phyloP scores from a whole-genome alignment of 345 rosid genomes.

The Diplotaxis tenuifolia region DNA sequence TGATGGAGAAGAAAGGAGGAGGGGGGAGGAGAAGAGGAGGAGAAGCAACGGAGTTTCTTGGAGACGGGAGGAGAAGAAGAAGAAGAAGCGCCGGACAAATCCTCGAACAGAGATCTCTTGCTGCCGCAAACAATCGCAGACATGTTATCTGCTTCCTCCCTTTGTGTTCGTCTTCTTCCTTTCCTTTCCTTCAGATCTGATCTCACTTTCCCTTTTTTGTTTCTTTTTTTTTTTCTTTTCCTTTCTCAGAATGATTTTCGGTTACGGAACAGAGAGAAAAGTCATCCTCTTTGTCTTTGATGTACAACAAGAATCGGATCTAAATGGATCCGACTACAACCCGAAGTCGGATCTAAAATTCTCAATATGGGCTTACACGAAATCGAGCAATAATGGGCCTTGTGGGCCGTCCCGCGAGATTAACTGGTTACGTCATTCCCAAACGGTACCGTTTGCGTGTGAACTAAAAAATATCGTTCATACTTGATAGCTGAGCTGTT shows the following conservation, averaged over 20 bases:
- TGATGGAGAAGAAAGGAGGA: slow-evolving; percentile 47
- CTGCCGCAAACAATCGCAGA: slow-evolving; percentile 92
- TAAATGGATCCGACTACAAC: neutral
- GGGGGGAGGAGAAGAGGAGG: slow-evolving; percentile 50
- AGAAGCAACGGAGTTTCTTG: slow-evolving; percentile 66
- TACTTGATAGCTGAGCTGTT: neutral
- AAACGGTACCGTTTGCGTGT: neutral
- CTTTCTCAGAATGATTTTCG: too few species aligned
- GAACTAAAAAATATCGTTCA: neutral
- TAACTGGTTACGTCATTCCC: neutral
- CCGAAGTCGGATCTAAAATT: neutral
- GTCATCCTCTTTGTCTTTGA: too few species aligned
- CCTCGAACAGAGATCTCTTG: slow-evolving; percentile 90
- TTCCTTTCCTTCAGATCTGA: slow-evolving; percentile 28
- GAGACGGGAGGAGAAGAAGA: slow-evolving; percentile 56
- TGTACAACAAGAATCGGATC: neutral
- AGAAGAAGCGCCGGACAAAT: slow-evolving; percentile 53
- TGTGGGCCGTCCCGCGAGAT: neutral
- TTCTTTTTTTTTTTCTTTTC: too few species aligned
- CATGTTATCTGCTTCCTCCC: slow-evolving; percentile 63
- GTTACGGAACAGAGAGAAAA: too few species aligned
- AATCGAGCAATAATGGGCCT: neutral
- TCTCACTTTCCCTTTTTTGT: slow-evolving; percentile 2
- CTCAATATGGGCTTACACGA: neutral
- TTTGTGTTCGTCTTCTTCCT: slow-evolving; percentile 13